phyloP scores from a whole-genome alignment of 805 yeast species.

The Kuraishia capsulata region DNA sequence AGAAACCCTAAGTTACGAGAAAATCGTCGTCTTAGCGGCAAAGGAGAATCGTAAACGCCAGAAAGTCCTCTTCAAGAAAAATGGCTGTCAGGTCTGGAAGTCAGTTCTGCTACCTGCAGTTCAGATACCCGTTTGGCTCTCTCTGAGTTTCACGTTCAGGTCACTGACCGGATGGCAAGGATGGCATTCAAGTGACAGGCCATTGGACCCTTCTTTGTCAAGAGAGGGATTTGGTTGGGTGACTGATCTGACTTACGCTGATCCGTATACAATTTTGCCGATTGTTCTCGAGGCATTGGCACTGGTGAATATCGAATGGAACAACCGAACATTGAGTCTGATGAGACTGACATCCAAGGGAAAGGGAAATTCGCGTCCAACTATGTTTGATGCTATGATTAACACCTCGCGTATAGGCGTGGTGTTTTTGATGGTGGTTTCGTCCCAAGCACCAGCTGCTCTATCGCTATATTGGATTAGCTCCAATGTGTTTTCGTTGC shows the following conservation, averaged over 20 bases:
- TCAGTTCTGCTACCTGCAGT: constrained; percentile 64
- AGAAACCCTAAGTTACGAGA: constrained; percentile 58
- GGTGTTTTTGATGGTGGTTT: constrained; percentile 71
- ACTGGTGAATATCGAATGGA: constrained; percentile 77
- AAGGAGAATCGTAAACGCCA: constrained; percentile 77
- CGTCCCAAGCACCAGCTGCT: constrained; percentile 82
- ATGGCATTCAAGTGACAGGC: constrained; percentile 22
- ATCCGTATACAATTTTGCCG: constrained; percentile 61
- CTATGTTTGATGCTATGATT: constrained; percentile 53
- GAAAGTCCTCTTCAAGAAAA: constrained; percentile 53
- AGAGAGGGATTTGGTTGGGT: constrained; percentile 55
- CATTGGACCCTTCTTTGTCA: constrained; percentile 40
- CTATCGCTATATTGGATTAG: constrained; percentile 85
- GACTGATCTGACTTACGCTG: constrained; percentile 46
- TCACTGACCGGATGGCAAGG: constrained; percentile 60
- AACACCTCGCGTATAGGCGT: constrained; percentile 68
- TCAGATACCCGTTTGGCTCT: constrained; percentile 84
- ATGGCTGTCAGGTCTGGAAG: constrained; percentile 75
- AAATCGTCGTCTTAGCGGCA: constrained; percentile 61
- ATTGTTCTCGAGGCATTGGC: constrained; percentile 61
- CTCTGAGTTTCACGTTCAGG: constrained; percentile 68
- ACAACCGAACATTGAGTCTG: constrained; percentile 51
- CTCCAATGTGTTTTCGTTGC: constrained; percentile 67
- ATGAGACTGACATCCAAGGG: constrained; percentile 32
- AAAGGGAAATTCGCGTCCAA: constrained; percentile 38